Base-by-base conservation (phyloP, 306 rosid species). In the Pueraria montana region DNA sequence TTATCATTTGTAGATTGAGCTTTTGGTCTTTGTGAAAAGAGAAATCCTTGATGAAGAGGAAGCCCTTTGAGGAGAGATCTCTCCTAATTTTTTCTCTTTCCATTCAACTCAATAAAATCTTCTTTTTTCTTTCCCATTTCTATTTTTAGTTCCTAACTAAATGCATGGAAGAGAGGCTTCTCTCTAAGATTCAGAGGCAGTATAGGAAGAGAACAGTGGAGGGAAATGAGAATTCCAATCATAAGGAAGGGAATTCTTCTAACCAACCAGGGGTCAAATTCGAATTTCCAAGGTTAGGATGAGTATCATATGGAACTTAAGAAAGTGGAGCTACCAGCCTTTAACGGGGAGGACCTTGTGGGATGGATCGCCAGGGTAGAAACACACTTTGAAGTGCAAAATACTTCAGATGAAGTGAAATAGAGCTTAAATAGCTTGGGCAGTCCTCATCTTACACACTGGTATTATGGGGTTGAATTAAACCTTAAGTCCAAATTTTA, bases 11-110 rank as follows among this genome's bases (percentile, higher is more conserved):
- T 61, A 24, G 38, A 26, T 61, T 26, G 36, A 24, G 18, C 67
- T 26, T 61, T 5, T 26, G 9, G 10, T 61, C n/a, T 24, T 61
- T 10, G 5, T 61, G 18, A 61, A 61, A 61, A n/a, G 67, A 26
- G 38, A 61, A 61, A 61, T 61, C 36, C 38, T 26, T 26, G 67
- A 18, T 62, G 11, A 62, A 62, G 68, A 62, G 18, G 38, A 61
- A 12, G 38, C 68, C 67, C 8, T 61, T 26, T 62, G 68, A 62
- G 34, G 17, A 62, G 68, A 61, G 9, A 24, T 5, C 0, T 62
- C 68, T 30, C 40, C 18, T 27, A 26, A 26, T 11, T 26, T 14
- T 6, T 61, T 10, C 26, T 61, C 67, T 61, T 27, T 27, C 67
- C n/a, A 13, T 61, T 27, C 38, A 62, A 13, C 13, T 62, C 36